Base-by-base conservation (phyloP, 371 early-diverging fungal species). In the Dinochytrium kinnereticum region DNA sequence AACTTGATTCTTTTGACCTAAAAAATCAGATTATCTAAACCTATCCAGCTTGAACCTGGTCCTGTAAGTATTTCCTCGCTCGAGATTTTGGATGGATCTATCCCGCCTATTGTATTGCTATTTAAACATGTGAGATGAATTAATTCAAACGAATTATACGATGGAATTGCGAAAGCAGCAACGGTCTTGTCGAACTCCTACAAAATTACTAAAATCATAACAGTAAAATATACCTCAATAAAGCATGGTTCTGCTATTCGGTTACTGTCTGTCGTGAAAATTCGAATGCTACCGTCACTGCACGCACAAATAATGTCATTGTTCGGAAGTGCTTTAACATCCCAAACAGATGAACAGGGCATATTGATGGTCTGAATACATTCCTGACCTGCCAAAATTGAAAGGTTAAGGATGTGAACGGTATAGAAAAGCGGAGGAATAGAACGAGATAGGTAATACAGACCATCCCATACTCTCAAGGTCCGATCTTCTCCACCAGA, bases 341-440 rank as follows among this genome's bases (percentile, higher is more conserved):
- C 84, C 99, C 99, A 99, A 1, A 98, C 94, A 2, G 97, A 96
- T 13, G 90, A 87, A 64, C 95, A 91, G 0, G 99, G 98, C 59
- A 95, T 91, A 19, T 88, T 80, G 51, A 99, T 89, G 0, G 94
- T 91, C 79, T 99, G 98, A 1, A 88, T 82, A 69, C 90, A 89
- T 59, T 84, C 77, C 1, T 83, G 85, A 71, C 87, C 93, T 90
- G 78, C 30, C 26, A 21, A 38, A 1, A 15, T 37, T 49, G 57
- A 53, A 53, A 68, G 7, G 21, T 10, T 17, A 70, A 51, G n/a
- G 7, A 24, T 44, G 50, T 68, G 59, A 21, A 1, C 21, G 34
- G 33, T 64, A 53, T 28, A 31, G 34, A 64, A 68, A 68, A 53
- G 55, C 26, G 55, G 26, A n/a, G 13, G 55, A 26, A n/a, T 13